These are phyloP conservation scores for Powellomyces hirtus DNA, from an alignment of 192 early-diverging fungal genomes.

Conservation along the genomic window DNA sequence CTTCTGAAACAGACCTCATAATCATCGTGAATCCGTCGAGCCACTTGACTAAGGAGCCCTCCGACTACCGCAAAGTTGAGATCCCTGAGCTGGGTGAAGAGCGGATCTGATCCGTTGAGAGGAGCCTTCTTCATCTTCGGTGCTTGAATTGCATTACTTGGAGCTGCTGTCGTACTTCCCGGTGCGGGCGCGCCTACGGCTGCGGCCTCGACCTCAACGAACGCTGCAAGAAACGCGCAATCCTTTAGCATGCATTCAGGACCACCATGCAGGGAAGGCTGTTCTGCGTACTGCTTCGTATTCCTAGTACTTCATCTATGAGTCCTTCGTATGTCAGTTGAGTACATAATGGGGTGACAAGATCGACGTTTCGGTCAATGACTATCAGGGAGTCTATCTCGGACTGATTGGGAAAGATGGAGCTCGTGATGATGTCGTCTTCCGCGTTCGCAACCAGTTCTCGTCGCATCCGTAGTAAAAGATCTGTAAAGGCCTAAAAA, in stretches of 20 bases:
- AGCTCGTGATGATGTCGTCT: neutral
- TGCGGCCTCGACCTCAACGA: constrained; percentile 73
- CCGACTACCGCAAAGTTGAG: constrained; percentile 92
- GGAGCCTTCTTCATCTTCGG: constrained; percentile 64
- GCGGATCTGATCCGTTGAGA: constrained; percentile 75
- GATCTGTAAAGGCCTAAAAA: constrained; percentile 45
- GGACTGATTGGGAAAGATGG: constrained; percentile 30
- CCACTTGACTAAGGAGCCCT: constrained; percentile 75
- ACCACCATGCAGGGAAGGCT: neutral
- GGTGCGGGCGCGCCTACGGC: constrained; percentile 44
- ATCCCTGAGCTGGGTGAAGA: constrained; percentile 80
- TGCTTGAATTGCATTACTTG: neutral
- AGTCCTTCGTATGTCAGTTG: constrained; percentile 97
- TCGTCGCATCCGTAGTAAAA: constrained; percentile 77
- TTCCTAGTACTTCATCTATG: constrained; percentile 90
- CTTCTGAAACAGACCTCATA: constrained; percentile 71
- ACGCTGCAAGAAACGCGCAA: too few relatives aligned
- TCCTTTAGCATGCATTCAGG: too few relatives aligned
- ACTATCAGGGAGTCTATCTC: constrained; percentile 79
- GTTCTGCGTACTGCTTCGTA: constrained; percentile 64
- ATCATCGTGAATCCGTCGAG: constrained; percentile 79
- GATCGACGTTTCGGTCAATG: constrained; percentile 86
- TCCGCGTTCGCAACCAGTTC: constrained; percentile 54
- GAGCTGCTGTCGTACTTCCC: neutral
- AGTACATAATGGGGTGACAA: constrained; percentile 89